Percentiles rank a stretch among this genome's conserved stretches.
Conservation (phyloP, 441 rosid species). For the Populus hybrid region DNA sequence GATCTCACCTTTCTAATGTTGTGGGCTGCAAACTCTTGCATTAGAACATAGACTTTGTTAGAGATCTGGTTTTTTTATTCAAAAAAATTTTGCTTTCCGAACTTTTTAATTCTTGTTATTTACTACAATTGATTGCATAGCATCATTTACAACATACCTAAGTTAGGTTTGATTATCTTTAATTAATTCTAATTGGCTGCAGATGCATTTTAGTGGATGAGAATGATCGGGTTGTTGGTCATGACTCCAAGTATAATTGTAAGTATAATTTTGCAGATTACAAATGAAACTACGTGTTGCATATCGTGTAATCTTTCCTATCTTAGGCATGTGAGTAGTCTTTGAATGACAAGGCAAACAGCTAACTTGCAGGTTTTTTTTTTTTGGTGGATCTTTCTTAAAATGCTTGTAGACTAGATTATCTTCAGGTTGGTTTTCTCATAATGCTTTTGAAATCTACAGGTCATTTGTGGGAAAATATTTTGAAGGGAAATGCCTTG, state of each 20-base stretch:
- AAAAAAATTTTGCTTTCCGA: not conserved
- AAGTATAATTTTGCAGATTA: slow-evolving; percentile 21
- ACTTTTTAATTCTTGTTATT: not conserved
- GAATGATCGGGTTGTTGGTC: slow-evolving; percentile 77
- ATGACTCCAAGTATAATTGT: slow-evolving; percentile 87
- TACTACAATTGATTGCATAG: not conserved
- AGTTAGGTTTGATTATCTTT: not conserved
- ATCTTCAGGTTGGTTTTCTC: not conserved
- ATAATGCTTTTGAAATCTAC: slow-evolving; percentile 21
- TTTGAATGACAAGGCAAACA: not conserved
- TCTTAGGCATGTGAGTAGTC: not conserved
- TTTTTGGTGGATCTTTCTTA: not conserved
- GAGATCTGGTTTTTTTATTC: not conserved
- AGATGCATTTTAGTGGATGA: slow-evolving; percentile 98
- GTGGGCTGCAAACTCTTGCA: not conserved
- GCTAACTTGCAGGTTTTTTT: not conserved
- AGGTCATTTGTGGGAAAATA: slow-evolving; percentile 98
- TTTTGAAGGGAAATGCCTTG: slow-evolving; percentile 68
- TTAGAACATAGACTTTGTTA: not conserved
- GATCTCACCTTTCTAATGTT: not conserved
- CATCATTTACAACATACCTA: not conserved
- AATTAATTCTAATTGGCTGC: slow-evolving; percentile 25
- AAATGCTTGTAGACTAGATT: not conserved
- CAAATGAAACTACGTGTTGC: not conserved
- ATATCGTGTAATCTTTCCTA: not conserved